Percentiles rank a stretch among this genome's conserved stretches.
phyloP scores from a whole-genome alignment of 805 yeast species.

The Wickerhamiella occidentalis region DNA sequence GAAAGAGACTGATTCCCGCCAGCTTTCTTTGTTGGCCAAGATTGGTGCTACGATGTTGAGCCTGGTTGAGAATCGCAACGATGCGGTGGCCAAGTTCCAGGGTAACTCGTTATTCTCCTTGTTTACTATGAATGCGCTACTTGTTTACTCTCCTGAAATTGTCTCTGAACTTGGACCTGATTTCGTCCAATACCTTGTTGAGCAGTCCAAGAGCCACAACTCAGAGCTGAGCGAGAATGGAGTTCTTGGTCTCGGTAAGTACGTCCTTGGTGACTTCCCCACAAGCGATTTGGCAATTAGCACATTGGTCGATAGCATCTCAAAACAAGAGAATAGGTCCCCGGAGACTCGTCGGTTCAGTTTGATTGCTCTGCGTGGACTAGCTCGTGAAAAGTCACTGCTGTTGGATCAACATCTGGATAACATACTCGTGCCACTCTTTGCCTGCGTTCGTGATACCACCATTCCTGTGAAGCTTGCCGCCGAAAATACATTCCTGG shows the following conservation, averaged over 20 bases:
- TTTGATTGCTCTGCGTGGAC: conserved; percentile 61
- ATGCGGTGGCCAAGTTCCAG: not conserved
- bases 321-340: conserved; percentile 49
- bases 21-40: conserved; percentile 31
- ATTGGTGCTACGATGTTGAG: conserved; percentile 27
- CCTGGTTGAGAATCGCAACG: conserved; percentile 32
- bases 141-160: conserved; percentile 23
- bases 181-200: conserved; percentile 70
- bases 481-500: conserved; percentile 79
- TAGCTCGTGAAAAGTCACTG: conserved; percentile 47
- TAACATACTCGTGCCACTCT: conserved; percentile 56
- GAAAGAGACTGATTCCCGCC: conserved; percentile 33
- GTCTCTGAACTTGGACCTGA: conserved; percentile 41
- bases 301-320: conserved; percentile 38
- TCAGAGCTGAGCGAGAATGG: conserved; percentile 50
- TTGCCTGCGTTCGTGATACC: conserved; percentile 74
- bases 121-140: conserved; percentile 23
- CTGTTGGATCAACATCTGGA: conserved; percentile 44
- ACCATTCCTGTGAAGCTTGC: conserved; percentile 86
- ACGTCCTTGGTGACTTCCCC: conserved; percentile 38
- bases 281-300: conserved; percentile 31
- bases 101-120: conserved; percentile 15
- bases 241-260: conserved; percentile 68
- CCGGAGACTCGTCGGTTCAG: conserved; percentile 70
- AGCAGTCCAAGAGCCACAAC: conserved; percentile 42